These are phyloP conservation scores for Mycena alexandri DNA, from an alignment of 768 basidiomycete genomes.

Conservation along the genomic window DNA sequence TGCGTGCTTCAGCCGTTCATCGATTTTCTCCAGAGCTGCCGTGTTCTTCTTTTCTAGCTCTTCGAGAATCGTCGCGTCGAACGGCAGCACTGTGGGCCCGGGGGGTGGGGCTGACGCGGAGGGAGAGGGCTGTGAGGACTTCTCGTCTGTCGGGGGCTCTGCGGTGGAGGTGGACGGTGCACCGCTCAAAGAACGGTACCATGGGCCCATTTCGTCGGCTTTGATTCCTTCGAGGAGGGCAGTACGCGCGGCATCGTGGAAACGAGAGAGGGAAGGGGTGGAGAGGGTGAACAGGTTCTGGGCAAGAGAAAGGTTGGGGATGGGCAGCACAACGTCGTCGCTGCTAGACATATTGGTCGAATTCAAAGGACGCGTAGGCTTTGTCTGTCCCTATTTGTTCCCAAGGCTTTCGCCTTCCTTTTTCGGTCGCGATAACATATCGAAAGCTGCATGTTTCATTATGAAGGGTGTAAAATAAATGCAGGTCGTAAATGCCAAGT, in stretches of 20 bases:
- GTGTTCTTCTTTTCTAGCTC: conserved; percentile 78
- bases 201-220: conserved; percentile 70
- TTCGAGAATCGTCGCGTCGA: conserved; percentile 66
- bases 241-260: conserved; percentile 76
- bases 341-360: conserved; percentile 67
- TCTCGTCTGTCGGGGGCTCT: conserved; percentile 11
- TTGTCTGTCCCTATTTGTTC: conserved; percentile 8
- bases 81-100: conserved; percentile 56
- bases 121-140: conserved; percentile 46
- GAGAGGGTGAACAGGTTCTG: conserved; percentile 85
- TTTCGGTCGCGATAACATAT: no score
- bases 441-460: no score
- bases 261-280: conserved; percentile 66
- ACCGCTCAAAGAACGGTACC: conserved; percentile 47
- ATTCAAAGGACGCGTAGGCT: conserved; percentile 30
- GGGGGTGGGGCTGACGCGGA: conserved; percentile 56
- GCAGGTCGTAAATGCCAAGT: no score
- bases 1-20: conserved; percentile 85
- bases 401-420: no score
- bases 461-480: no score
- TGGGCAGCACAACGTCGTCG: conserved; percentile 84
- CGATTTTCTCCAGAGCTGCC: conserved; percentile 78
- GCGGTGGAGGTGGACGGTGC: conserved; percentile 10
- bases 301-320: conserved; percentile 87
- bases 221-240: conserved; percentile 81